These are phyloP conservation scores for Cordyceps fumosorosea DNA, from an alignment of 2,329 filamentous ascomycete species.

Conservation along the genomic window DNA sequence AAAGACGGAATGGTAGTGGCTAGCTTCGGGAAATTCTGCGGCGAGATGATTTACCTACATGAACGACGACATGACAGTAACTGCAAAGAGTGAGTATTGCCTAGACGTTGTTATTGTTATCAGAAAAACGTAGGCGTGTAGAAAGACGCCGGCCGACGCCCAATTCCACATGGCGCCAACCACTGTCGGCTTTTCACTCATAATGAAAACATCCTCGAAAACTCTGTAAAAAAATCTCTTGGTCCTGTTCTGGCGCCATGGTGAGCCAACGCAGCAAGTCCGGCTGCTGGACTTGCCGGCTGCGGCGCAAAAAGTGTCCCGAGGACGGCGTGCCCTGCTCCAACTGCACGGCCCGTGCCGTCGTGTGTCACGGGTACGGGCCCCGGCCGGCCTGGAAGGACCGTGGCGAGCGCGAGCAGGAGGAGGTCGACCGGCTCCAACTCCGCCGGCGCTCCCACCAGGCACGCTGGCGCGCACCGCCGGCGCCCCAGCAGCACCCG, in stretches of 20 bases:
- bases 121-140: too few relatives aligned
- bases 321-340: constrained; percentile 2
- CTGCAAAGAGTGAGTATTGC: too few relatives aligned
- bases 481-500: neutral
- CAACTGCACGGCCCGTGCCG: neutral
- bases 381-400: constrained; percentile 11
- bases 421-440: constrained; percentile 1
- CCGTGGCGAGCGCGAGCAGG: neutral
- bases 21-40: too few relatives aligned
- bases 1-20: too few relatives aligned
- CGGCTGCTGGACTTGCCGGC: constrained; percentile 12
- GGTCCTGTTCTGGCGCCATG: neutral
- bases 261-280: constrained; percentile 5
- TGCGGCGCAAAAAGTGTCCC: neutral
- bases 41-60: too few relatives aligned
- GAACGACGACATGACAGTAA: too few relatives aligned
- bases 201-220: neutral
- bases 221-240: too few relatives aligned
- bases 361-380: constrained; percentile 10
- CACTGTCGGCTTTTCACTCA: too few relatives aligned
- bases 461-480: neutral
- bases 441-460: neutral
- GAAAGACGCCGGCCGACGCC: too few relatives aligned
- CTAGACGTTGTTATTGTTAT: too few relatives aligned
- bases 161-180: too few relatives aligned